These are phyloP conservation scores for Talaromyces proteolyticus DNA, from an alignment of 495 filamentous ascomycete genomes.

Conservation along the genomic window DNA sequence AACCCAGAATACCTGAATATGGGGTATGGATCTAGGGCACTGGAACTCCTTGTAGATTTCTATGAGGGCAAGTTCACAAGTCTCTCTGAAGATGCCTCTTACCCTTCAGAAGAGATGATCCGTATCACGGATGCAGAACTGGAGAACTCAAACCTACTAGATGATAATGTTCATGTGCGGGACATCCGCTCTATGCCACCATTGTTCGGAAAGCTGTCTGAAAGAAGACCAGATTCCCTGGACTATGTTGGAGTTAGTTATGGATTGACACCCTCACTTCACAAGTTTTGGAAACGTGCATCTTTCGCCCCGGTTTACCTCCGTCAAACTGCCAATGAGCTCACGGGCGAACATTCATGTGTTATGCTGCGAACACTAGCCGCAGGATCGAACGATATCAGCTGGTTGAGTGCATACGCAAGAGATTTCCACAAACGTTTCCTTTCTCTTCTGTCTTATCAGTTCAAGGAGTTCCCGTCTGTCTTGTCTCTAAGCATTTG, in stretches of 20 bases:
- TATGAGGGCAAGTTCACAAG: constrained; percentile 91
- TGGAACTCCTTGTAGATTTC: constrained; percentile 82
- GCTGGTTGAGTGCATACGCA: constrained; percentile 85
- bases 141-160: constrained; percentile 66
- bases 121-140: constrained; percentile 83
- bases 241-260: constrained; percentile 96
- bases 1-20: constrained; percentile 91
- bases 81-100: constrained; percentile 57
- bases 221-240: constrained; percentile 71
- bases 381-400: constrained; percentile 55
- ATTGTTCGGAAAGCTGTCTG: constrained; percentile 81
- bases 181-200: constrained; percentile 91
- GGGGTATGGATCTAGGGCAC: constrained; percentile 89
- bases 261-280: constrained; percentile 79
- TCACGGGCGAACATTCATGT: constrained; percentile 96
- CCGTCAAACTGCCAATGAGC: constrained; percentile 89
- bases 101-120: constrained; percentile 53
- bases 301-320: constrained; percentile 90
- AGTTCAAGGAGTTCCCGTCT: constrained; percentile 82
- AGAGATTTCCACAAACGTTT: constrained; percentile 92
- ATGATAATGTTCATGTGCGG: constrained; percentile 84
- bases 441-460: constrained; percentile 79
- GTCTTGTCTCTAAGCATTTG: constrained; percentile 81
- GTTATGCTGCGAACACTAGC: constrained; percentile 83
- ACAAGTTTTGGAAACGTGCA: constrained; percentile 93